Conservation (phyloP, 345 rosid species). For the Salix viminalis region DNA sequence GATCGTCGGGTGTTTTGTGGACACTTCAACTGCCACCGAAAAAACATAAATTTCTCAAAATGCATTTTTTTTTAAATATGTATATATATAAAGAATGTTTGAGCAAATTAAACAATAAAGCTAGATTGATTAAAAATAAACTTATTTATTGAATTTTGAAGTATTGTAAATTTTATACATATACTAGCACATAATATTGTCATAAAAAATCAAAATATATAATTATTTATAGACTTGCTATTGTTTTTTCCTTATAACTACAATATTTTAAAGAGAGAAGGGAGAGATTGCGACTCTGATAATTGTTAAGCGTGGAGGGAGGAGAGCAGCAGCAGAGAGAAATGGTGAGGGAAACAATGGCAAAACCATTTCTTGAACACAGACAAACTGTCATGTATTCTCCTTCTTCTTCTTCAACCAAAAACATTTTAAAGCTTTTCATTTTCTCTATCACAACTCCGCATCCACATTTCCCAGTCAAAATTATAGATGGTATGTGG, state of each 20-base stretch:
- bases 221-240: no score
- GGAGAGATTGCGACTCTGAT: constrained; percentile 12
- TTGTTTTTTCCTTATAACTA: no score
- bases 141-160: no score
- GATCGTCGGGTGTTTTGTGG: background rate
- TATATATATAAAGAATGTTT: no score
- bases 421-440: constrained; percentile 15
- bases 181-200: no score
- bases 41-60: background rate
- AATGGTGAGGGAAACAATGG: constrained; percentile 1
- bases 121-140: no score
- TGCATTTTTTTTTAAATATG: no score
- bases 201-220: no score
- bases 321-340: background rate
- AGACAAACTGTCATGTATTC: constrained; percentile 35
- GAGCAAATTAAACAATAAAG: no score
- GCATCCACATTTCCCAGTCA: constrained; percentile 1
- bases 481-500: constrained; percentile 56
- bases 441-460: constrained; percentile 19
- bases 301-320: constrained; percentile 12
- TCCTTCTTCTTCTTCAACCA: constrained; percentile 14
- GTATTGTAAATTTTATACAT: no score
- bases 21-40: background rate
- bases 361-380: constrained; percentile 21
- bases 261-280: background rate